These are phyloP conservation scores for Fusarium sp. DNA, from an alignment of 2,329 filamentous ascomycete species.

Conservation along the genomic window DNA sequence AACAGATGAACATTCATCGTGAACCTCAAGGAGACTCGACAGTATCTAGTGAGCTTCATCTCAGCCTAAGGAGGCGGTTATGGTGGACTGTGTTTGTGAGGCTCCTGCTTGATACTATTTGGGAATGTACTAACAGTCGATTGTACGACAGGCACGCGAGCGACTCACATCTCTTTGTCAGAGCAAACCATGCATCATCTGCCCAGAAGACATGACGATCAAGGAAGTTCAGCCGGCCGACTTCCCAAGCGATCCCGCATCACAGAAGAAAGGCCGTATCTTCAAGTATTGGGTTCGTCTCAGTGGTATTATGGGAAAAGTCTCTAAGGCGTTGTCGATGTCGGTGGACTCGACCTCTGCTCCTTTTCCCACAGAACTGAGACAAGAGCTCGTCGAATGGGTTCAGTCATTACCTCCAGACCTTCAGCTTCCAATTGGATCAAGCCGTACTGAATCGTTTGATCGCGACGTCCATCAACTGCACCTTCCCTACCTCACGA, in stretches of 20 bases:
- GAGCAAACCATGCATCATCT: slow-evolving; percentile 59
- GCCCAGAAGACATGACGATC: slow-evolving; percentile 58
- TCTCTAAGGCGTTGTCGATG: slow-evolving; percentile 55
- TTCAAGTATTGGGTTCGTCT: slow-evolving; percentile 60
- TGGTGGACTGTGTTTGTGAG: slow-evolving; percentile 46
- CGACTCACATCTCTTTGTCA: slow-evolving; percentile 58
- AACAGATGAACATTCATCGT: slow-evolving; percentile 60
- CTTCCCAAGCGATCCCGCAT: slow-evolving; percentile 52
- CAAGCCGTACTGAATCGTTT: slow-evolving; percentile 49
- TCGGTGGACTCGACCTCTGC: slow-evolving; percentile 15
- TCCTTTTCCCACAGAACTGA: slow-evolving; percentile 28
- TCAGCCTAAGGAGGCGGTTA: slow-evolving; percentile 31
- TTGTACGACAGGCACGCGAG: slow-evolving; percentile 32
- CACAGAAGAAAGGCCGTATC: slow-evolving; percentile 54
- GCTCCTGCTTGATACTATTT: fast-evolving
- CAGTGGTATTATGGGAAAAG: slow-evolving; percentile 56
- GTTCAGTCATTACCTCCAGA: slow-evolving; percentile 31
- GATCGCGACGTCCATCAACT: slow-evolving; percentile 59
- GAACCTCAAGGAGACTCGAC: slow-evolving; percentile 49
- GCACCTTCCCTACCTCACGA: slow-evolving; percentile 58
- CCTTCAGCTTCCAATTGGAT: slow-evolving; percentile 33
- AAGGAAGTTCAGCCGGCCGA: slow-evolving; percentile 55
- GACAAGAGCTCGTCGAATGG: slow-evolving; percentile 40
- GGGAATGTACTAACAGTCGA: neutral
- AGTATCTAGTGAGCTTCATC: neutral